phyloP scores from a whole-genome alignment of 495 filamentous ascomycete species.

The Alectoria sarmentosa region DNA sequence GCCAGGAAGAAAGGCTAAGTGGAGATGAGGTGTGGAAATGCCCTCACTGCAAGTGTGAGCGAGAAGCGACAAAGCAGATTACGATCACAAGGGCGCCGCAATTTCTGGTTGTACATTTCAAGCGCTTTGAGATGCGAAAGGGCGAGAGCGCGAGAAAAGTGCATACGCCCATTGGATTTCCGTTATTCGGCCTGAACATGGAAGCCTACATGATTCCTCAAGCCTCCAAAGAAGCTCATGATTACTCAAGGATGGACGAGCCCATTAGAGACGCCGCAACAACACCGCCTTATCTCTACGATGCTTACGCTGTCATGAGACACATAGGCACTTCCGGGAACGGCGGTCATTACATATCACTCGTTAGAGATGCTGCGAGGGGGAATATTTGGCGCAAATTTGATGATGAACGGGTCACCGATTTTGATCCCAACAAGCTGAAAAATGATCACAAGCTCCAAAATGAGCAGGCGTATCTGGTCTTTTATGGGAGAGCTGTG shows the following conservation, averaged over 20 bases:
- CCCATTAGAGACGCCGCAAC: slow-evolving; percentile 40
- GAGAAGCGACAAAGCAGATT: slow-evolving; percentile 65
- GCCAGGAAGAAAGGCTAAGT: slow-evolving; percentile 57
- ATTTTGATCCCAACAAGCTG: slow-evolving; percentile 51
- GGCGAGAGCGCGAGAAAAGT: slow-evolving; percentile 55
- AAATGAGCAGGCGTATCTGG: slow-evolving; percentile 61
- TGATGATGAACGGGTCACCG: slow-evolving; percentile 53
- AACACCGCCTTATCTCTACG: slow-evolving; percentile 59
- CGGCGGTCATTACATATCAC: slow-evolving; percentile 63
- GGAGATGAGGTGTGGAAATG: slow-evolving; percentile 68
- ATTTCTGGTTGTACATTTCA: slow-evolving; percentile 68
- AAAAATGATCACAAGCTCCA: slow-evolving; percentile 42
- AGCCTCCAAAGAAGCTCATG: slow-evolving; percentile 7
- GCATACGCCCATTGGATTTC: slow-evolving; percentile 61
- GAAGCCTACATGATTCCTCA: slow-evolving; percentile 31
- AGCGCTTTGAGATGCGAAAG: slow-evolving; percentile 58
- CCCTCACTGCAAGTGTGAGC: slow-evolving; percentile 58
- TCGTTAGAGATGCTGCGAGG: slow-evolving; percentile 54
- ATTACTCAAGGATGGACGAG: slow-evolving; percentile 13
- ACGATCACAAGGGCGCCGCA: slow-evolving; percentile 66
- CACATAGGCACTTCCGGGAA: slow-evolving; percentile 57
- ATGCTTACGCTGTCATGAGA: slow-evolving; percentile 64
- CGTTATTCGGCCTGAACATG: slow-evolving; percentile 56
- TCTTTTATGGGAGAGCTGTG: slow-evolving; percentile 55
- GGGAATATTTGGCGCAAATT: slow-evolving; percentile 54